These are phyloP conservation scores for Clitopilus passeckerianus DNA, from an alignment of 768 basidiomycete species.

Conservation along the genomic window DNA sequence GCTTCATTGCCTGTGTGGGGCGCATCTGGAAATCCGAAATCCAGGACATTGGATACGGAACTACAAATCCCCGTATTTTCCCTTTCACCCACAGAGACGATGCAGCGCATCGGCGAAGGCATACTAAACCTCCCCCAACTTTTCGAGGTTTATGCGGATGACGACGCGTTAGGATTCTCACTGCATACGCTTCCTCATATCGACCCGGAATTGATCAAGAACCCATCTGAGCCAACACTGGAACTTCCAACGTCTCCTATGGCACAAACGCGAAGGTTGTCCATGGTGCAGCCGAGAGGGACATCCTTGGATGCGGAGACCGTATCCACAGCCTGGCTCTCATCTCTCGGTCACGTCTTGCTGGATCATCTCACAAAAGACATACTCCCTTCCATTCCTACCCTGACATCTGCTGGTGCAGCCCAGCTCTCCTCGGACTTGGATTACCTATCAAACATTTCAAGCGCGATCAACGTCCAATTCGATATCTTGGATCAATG, in stretches of 20 bases:
- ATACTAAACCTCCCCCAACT: constrained; percentile 87
- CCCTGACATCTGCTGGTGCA: constrained; percentile 61
- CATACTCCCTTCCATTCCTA: constrained; percentile 68
- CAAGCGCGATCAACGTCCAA: constrained; percentile 87
- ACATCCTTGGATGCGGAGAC: constrained; percentile 61
- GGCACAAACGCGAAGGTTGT: constrained; percentile 35
- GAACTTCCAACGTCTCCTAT: constrained; percentile 24
- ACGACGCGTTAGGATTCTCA: constrained; percentile 87
- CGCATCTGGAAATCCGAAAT: constrained; percentile 42
- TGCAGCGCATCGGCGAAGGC: constrained; percentile 91
- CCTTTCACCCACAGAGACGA: constrained; percentile 81
- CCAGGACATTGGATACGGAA: constrained; percentile 41
- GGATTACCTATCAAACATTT: constrained; percentile 87
- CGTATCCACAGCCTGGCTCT: constrained; percentile 88
- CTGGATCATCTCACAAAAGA: constrained; percentile 65
- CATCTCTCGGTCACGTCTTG: constrained; percentile 81
- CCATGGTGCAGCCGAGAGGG: constrained; percentile 29
- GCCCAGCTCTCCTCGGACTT: constrained; percentile 85
- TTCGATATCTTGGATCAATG: constrained; percentile 75
- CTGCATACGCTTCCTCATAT: constrained; percentile 76
- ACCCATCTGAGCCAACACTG: constrained; percentile 33
- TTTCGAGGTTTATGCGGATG: constrained; percentile 92
- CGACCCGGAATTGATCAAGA: constrained; percentile 48
- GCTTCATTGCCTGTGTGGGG: constrained; percentile 66
- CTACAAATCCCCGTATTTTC: constrained; percentile 88